These are phyloP conservation scores for Nicotiana tomentosiformis DNA, from an alignment of 257 asterid genomes.

Conservation along the genomic window DNA sequence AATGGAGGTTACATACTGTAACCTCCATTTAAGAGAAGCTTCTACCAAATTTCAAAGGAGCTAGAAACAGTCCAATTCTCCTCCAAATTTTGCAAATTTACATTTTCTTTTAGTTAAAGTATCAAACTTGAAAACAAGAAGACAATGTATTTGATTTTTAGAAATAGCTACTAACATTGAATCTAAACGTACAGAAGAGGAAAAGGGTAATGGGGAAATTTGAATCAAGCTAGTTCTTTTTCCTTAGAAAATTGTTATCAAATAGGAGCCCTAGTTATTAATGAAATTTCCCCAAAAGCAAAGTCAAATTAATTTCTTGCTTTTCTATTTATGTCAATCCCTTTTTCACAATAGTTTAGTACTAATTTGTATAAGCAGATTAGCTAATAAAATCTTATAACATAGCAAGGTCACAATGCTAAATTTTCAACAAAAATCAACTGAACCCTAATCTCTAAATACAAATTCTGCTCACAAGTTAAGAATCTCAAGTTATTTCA, in stretches of 20 bases:
- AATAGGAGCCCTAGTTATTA: background rate
- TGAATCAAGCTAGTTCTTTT: background rate
- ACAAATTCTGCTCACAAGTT: background rate
- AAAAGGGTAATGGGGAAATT: background rate
- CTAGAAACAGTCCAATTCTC: background rate
- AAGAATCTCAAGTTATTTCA: background rate
- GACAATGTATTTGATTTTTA: background rate
- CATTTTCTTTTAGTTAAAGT: background rate
- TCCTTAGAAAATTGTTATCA: background rate
- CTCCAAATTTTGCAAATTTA: background rate
- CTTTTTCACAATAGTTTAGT: background rate
- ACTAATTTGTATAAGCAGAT: background rate
- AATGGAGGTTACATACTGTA: background rate
- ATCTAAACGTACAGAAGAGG: background rate
- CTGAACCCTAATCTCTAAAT: background rate
- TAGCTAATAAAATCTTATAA: background rate
- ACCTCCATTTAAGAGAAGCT: conserved; percentile 1
- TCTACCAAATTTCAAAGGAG: background rate
- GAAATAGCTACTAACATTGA: background rate
- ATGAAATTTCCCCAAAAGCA: background rate
- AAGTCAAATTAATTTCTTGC: background rate
- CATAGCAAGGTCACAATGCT: background rate
- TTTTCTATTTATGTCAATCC: background rate
- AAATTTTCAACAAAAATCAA: background rate
- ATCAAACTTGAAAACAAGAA: background rate